phyloP scores from a whole-genome alignment of 768 basidiomycete species.

The Rhizopogon vinicolor region DNA sequence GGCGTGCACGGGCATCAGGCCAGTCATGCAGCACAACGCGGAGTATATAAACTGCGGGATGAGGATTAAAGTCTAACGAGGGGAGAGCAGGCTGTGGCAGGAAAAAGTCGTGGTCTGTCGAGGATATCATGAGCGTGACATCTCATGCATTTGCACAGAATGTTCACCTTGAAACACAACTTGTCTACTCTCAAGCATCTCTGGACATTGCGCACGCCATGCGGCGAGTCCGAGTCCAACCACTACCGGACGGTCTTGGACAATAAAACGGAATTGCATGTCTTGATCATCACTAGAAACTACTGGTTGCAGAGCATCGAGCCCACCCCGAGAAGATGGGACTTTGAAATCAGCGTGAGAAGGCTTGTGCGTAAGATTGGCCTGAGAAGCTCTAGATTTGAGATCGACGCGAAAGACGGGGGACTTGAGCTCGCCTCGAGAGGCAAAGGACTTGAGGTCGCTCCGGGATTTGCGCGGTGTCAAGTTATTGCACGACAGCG shows the following conservation, averaged over 20 bases:
- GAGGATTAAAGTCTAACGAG: constrained; percentile 17
- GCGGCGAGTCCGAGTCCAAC: constrained; percentile 50
- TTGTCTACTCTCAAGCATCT: constrained; percentile 48
- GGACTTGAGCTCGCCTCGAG: not conserved
- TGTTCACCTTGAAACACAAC: constrained; percentile 49
- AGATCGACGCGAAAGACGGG: not conserved
- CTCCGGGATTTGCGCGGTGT: not conserved
- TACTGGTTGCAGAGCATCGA: not conserved
- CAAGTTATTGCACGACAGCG: not conserved
- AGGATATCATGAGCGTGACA: not conserved
- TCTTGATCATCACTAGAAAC: not conserved
- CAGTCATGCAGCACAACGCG: constrained; percentile 77
- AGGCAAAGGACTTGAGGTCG: not conserved
- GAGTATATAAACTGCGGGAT: constrained; percentile 63
- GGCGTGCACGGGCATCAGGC: constrained; percentile 54
- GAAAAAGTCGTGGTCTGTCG: constrained; percentile 71
- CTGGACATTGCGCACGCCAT: constrained; percentile 56
- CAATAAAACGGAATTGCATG: constrained; percentile 42
- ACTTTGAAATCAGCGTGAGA: not conserved
- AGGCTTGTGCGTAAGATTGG: not conserved
- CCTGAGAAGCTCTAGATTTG: not conserved
- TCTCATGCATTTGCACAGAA: not conserved
- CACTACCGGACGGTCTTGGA: constrained; percentile 58
- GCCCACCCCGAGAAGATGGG: not conserved
- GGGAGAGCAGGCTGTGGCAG: constrained; percentile 47